phyloP scores from a whole-genome alignment of 768 basidiomycete genomes.

The Roridomyces roridus region DNA sequence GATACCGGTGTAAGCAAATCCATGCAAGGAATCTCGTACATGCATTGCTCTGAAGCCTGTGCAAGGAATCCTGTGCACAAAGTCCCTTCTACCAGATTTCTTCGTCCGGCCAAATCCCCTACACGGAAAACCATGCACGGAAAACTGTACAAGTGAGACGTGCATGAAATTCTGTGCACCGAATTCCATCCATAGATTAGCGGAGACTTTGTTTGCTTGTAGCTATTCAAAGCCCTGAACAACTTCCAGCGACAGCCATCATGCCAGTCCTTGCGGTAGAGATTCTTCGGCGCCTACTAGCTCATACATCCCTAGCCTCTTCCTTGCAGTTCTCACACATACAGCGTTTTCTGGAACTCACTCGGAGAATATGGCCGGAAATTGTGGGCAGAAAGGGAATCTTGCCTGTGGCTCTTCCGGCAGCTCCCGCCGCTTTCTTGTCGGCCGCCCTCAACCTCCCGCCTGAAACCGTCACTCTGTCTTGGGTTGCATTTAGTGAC shows the following conservation, averaged over 20 bases:
- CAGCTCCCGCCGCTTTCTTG: not conserved
- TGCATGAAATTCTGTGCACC: too few species aligned
- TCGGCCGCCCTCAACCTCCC: not conserved
- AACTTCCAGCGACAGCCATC: not conserved
- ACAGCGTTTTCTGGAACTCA: conserved; percentile 1
- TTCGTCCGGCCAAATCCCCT: too few species aligned
- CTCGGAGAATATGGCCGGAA: conserved; percentile 5
- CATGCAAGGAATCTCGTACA: too few species aligned
- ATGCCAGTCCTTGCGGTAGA: not conserved
- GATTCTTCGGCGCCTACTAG: not conserved
- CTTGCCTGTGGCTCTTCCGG: not conserved
- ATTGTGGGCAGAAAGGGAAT: not conserved
- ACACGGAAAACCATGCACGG: too few species aligned
- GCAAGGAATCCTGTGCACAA: too few species aligned
- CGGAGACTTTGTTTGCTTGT: too few species aligned
- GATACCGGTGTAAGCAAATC: too few species aligned
- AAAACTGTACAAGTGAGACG: too few species aligned
- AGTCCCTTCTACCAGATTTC: too few species aligned
- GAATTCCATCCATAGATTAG: too few species aligned
- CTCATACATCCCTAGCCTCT: not conserved
- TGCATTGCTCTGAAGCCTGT: too few species aligned
- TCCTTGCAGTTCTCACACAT: not conserved
- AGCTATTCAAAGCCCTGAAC: too few species aligned
- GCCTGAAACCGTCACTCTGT: not conserved
- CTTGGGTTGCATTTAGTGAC: conserved; percentile 6